Evolutionary conservation across 2,329 filamentous ascomycete genomes (phyloP).

Genomic region (Chaetothyriales sp.): DNA sequence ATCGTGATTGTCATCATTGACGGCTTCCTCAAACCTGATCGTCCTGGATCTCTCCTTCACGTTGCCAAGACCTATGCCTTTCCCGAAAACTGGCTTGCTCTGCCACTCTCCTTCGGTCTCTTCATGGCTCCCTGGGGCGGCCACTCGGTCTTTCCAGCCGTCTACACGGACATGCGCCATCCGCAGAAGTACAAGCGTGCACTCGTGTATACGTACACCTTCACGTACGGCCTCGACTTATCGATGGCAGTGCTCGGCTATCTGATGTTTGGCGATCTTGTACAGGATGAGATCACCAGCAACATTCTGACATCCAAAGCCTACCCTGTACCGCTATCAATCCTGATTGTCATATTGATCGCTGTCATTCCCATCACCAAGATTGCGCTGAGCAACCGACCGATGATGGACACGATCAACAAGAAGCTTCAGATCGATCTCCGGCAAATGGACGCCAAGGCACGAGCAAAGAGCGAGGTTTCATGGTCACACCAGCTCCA

Average conservation of each 20-base stretch:
- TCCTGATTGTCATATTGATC: constrained; percentile 73
- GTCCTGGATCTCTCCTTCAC: constrained; percentile 69
- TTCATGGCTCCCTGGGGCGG: constrained; percentile 73
- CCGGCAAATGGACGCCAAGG: constrained; percentile 25
- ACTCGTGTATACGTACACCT: constrained; percentile 67
- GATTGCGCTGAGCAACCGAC: constrained; percentile 71
- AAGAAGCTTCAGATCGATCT: constrained; percentile 61
- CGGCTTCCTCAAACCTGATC: constrained; percentile 66
- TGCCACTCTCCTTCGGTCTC: constrained; percentile 79
- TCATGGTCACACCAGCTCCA: constrained; percentile 44
- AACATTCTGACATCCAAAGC: constrained; percentile 64
- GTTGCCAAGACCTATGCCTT: constrained; percentile 70
- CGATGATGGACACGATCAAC: constrained; percentile 75
- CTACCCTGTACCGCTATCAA: constrained; percentile 60
- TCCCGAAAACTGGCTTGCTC: constrained; percentile 69
- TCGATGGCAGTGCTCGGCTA: constrained; percentile 71
- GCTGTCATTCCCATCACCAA: constrained; percentile 92
- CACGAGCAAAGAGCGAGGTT: constrained; percentile 22
- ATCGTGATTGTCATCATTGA: constrained; percentile 72
- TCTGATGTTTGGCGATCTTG: constrained; percentile 88
- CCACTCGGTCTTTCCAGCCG: constrained; percentile 69
- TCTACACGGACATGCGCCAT: constrained; percentile 65
- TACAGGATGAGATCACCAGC: constrained; percentile 76
- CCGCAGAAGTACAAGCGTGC: constrained; percentile 67
- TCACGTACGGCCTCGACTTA: constrained; percentile 74